Percentiles rank a stretch among this genome's conserved stretches.
These are phyloP conservation scores for Tricholomella constricta DNA, from an alignment of 768 basidiomycete genomes.

Conservation along the genomic window DNA sequence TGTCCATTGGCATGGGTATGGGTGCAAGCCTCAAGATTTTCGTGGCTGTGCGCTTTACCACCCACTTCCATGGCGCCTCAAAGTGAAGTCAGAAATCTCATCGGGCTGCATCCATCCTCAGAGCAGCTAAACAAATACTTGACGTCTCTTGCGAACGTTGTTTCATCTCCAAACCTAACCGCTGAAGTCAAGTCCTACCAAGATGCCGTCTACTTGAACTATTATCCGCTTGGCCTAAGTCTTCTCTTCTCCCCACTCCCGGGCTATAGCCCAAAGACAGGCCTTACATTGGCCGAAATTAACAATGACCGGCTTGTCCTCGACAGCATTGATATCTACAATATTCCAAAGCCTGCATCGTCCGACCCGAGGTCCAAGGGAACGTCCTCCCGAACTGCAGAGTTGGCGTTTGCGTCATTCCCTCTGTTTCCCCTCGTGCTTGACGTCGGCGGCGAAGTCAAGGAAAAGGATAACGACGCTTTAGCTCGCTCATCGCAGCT, in stretches of 20 bases:
- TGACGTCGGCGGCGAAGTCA: conserved; percentile 32
- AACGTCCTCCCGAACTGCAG: conserved; percentile 45
- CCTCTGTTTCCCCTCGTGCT: conserved; percentile 57
- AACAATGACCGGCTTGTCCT: conserved; percentile 51
- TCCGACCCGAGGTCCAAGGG: conserved; percentile 26
- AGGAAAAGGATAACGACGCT: conserved; percentile 39
- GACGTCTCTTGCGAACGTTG: conserved; percentile 29
- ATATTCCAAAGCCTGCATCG: conserved; percentile 42
- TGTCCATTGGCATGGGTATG: conserved; percentile 15
- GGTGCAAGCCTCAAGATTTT: background rate
- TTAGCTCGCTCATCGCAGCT: conserved; percentile 41
- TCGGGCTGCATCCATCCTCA: conserved; percentile 56
- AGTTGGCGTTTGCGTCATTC: conserved; percentile 57
- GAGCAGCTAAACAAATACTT: conserved; percentile 46
- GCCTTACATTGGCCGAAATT: conserved; percentile 47
- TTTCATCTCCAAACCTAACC: conserved; percentile 18
- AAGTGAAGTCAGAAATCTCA: conserved; percentile 33
- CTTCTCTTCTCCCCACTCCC: conserved; percentile 70
- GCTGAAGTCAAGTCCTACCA: conserved; percentile 80
- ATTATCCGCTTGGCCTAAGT: conserved; percentile 77
- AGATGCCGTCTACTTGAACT: conserved; percentile 88
- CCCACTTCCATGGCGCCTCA: too few relatives aligned
- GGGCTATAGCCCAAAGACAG: conserved; percentile 60
- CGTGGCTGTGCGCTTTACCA: too few relatives aligned
- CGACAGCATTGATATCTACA: conserved; percentile 85